Conservation (phyloP, 78 protist species). For the Tieghemostelium lacteum region DNA sequence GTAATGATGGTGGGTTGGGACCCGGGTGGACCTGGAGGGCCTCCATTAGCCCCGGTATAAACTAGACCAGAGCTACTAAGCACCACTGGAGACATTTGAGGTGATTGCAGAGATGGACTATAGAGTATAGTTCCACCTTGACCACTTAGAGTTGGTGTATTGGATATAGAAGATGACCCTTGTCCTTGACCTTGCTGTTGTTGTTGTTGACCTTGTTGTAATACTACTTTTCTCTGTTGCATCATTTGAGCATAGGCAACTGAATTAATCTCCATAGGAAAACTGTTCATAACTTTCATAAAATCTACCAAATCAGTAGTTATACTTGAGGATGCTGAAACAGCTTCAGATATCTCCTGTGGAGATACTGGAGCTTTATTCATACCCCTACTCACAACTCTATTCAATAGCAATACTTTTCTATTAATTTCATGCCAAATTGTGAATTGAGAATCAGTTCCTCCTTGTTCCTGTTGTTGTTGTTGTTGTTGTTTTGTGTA, state of each 20-base stretch:
- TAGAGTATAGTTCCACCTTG: slow-evolving; percentile 3
- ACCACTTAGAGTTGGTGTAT: slow-evolving; percentile 69
- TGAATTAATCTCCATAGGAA: background rate
- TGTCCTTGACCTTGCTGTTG: background rate
- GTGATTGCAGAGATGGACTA: slow-evolving; percentile 17
- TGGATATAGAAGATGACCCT: slow-evolving; percentile 61
- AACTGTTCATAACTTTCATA: slow-evolving; percentile 3
- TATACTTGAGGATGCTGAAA: slow-evolving; percentile 15
- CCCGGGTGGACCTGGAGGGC: too few species aligned
- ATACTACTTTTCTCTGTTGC: background rate
- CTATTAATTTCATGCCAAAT: slow-evolving; percentile 35
- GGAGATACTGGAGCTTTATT: slow-evolving; percentile 4
- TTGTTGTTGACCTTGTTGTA: background rate
- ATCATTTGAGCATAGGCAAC: background rate
- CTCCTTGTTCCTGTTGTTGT: slow-evolving; percentile 10
- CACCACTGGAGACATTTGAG: slow-evolving; percentile 52
- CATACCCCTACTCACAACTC: background rate
- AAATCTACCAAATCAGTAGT: slow-evolving; percentile 36
- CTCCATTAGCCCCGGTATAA: background rate
- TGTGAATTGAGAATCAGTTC: background rate
- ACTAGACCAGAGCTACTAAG: too few species aligned
- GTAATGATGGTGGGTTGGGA: too few species aligned
- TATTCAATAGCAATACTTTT: background rate
- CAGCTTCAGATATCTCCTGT: slow-evolving; percentile 35
- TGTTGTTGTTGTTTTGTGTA: background rate